These are phyloP conservation scores for Kodamaea kakaduensis DNA, from an alignment of 805 yeast species.

Conservation along the genomic window DNA sequence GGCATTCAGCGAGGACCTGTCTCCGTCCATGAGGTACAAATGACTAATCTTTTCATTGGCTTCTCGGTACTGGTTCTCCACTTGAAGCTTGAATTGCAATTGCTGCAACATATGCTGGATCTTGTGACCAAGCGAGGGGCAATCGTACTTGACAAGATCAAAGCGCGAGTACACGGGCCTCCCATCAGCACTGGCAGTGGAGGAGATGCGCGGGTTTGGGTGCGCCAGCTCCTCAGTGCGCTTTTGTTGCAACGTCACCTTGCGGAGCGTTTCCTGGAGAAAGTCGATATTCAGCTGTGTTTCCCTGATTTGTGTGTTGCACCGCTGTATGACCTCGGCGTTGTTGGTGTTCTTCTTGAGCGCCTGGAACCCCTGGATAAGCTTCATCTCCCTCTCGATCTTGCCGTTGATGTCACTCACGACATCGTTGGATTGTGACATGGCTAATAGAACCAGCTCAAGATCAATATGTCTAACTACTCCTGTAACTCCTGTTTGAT, in stretches of 20 bases:
- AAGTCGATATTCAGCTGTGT: constrained; percentile 90
- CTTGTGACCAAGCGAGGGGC: constrained; percentile 90
- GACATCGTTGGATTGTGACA: constrained; percentile 23
- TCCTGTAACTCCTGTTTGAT: too few relatives aligned
- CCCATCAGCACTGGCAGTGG: constrained; percentile 7
- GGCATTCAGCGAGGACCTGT: constrained; percentile 74
- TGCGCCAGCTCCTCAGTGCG: constrained; percentile 1
- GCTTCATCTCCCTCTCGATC: constrained; percentile 83
- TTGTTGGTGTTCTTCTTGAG: constrained; percentile 77
- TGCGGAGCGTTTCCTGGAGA: constrained; percentile 69
- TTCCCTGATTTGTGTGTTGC: constrained; percentile 86
- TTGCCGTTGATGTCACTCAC: constrained; percentile 71
- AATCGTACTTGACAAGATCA: constrained; percentile 86
- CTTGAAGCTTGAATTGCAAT: constrained; percentile 87
- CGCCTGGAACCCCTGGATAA: constrained; percentile 82
- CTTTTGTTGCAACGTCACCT: constrained; percentile 38
- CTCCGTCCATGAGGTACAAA: constrained; percentile 88
- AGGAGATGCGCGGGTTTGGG: constrained; percentile 10
- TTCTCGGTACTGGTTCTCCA: constrained; percentile 87
- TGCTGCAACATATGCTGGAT: constrained; percentile 95
- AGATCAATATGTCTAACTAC: too few relatives aligned
- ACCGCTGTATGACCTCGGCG: constrained; percentile 79
- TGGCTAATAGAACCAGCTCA: too few relatives aligned
- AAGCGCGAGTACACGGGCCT: constrained; percentile 51
- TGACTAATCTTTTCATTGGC: constrained; percentile 88